Conservation (phyloP, 805 yeast genomes). For the Lipomyces oligophaga region DNA sequence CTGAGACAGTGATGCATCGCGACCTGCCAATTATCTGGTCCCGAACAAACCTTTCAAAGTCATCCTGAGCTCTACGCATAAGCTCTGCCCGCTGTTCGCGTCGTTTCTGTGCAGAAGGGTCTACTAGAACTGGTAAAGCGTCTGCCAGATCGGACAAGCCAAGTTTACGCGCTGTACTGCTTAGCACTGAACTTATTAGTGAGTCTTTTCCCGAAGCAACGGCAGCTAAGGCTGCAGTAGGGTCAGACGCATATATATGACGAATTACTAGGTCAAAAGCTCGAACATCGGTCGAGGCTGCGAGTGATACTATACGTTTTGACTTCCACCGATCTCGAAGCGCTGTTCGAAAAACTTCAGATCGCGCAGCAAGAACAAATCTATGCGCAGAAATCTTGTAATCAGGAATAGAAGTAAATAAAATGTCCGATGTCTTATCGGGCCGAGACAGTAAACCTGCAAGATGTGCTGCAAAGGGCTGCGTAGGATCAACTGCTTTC, state of each 20-base stretch:
- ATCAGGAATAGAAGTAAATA: background rate
- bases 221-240: constrained; percentile 39
- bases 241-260: constrained; percentile 41
- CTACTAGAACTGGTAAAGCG: constrained; percentile 36
- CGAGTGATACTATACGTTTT: constrained; percentile 28
- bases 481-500: constrained; percentile 60
- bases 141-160: constrained; percentile 41
- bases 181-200: no score
- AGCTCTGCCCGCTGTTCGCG: constrained; percentile 38
- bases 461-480: constrained; percentile 71
- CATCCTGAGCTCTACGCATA: constrained; percentile 34
- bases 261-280: constrained; percentile 35
- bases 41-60: constrained; percentile 34
- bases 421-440: constrained; percentile 29
- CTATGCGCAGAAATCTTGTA: constrained; percentile 32
- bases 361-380: constrained; percentile 33
- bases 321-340: constrained; percentile 34
- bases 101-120: constrained; percentile 35
- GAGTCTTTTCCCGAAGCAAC: no score
- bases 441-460: constrained; percentile 43
- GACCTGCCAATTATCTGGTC: constrained; percentile 34
- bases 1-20: no score
- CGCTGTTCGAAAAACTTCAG: constrained; percentile 35
- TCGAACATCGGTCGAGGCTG: constrained; percentile 30
- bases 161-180: constrained; percentile 40